phyloP scores from a whole-genome alignment of 2,329 filamentous ascomycete genomes.

The Apiospora arundinis region DNA sequence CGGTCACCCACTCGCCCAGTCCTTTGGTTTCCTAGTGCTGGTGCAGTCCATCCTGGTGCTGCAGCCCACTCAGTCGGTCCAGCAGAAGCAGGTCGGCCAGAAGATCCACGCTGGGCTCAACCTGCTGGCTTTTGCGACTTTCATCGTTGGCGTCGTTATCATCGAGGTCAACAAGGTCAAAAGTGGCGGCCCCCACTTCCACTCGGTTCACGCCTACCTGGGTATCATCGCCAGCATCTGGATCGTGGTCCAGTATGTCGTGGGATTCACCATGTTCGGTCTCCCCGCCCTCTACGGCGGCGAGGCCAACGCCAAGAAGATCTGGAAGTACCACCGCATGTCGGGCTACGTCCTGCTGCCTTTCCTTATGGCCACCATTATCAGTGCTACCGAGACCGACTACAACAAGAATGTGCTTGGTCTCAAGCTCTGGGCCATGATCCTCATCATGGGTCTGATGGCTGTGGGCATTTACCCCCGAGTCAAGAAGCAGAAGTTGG shows the following conservation, averaged over 20 bases:
- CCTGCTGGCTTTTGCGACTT: conserved; percentile 64
- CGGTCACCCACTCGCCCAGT: conserved; percentile 78
- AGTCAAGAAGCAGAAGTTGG: conserved; percentile 83
- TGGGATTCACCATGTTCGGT: conserved; percentile 86
- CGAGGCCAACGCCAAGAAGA: conserved; percentile 75
- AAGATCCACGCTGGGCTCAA: conserved; percentile 74
- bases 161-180: conserved; percentile 86
- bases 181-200: conserved; percentile 73
- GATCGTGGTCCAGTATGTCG: conserved; percentile 73
- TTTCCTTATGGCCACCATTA: conserved; percentile 75
- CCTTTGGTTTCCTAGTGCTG: conserved; percentile 73
- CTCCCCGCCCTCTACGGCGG: conserved; percentile 74
- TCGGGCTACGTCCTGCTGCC: conserved; percentile 77
- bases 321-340: conserved; percentile 90
- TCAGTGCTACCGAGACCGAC: conserved; percentile 76
- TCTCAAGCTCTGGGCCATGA: conserved; percentile 78
- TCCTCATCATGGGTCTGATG: conserved; percentile 70
- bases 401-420: conserved; percentile 73
- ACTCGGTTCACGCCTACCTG: conserved; percentile 80
- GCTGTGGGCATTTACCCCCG: conserved; percentile 77
- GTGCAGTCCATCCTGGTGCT: conserved; percentile 83
- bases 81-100: conserved; percentile 71
- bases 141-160: conserved; percentile 69
- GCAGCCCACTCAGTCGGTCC: conserved; percentile 81
- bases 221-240: conserved; percentile 78